A percentile compares a stretch with the other conserved stretches of the same genome.
phyloP scores from a whole-genome alignment of 2,329 filamentous ascomycete genomes.

The Colletotrichum echinochloae region DNA sequence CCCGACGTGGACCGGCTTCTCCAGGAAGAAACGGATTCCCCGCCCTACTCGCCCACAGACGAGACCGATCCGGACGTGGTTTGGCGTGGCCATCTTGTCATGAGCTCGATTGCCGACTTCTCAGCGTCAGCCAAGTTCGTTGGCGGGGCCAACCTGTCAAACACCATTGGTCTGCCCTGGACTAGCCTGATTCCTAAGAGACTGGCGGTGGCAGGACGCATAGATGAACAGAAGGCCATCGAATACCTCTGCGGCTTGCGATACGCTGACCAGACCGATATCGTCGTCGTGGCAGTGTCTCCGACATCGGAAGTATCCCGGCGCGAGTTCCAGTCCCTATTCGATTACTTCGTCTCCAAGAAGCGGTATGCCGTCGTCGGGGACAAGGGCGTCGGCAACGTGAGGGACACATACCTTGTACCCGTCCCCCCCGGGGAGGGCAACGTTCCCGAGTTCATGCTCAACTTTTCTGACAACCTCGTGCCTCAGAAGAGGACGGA shows the following conservation, averaged over 20 bases:
- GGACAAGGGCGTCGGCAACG: conserved; percentile 78
- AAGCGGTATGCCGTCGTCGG: conserved; percentile 89
- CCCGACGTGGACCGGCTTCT: conserved; percentile 91
- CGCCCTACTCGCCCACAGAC: conserved; percentile 86
- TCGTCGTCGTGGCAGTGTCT: conserved; percentile 81
- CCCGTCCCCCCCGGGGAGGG: conserved; percentile 80
- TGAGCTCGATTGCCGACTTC: conserved; percentile 83
- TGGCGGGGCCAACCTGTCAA: conserved; percentile 83
- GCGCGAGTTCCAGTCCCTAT: conserved; percentile 78
- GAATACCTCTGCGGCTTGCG: conserved; percentile 91
- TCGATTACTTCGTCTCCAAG: conserved; percentile 86
- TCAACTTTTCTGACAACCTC: conserved; percentile 86
- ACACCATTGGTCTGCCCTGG: conserved; percentile 70
- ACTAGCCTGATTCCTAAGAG: conserved; percentile 77
- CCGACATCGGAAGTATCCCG: conserved; percentile 71
- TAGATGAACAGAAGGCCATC: conserved; percentile 84
- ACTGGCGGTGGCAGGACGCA: conserved; percentile 81
- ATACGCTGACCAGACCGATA: conserved; percentile 84
- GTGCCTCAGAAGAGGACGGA: conserved; percentile 79
- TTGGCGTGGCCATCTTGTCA: conserved; percentile 81
- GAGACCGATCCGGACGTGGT: conserved; percentile 77
- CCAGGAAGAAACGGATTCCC: conserved; percentile 81
- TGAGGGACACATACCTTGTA: conserved; percentile 92
- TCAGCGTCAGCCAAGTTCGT: conserved; percentile 83
- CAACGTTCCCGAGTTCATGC: conserved; percentile 85